These are phyloP conservation scores for Chaetomium sp. DNA, from an alignment of 2,329 filamentous ascomycete species.

Conservation along the genomic window DNA sequence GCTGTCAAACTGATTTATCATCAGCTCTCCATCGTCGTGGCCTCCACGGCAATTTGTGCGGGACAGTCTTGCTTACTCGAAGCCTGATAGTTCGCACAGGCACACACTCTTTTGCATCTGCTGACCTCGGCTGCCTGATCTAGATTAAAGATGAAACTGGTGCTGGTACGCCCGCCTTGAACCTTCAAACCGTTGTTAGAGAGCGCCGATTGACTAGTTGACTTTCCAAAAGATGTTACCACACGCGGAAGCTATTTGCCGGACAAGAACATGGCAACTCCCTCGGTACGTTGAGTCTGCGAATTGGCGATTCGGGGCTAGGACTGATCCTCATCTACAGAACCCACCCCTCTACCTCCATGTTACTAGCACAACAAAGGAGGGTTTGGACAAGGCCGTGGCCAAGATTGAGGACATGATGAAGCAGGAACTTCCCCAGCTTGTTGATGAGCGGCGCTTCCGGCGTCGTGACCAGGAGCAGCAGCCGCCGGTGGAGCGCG, in stretches of 20 bases:
- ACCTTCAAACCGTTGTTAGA: constrained; percentile 40
- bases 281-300: constrained; percentile 60
- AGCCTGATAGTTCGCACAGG: constrained; percentile 57
- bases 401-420: constrained; percentile 89
- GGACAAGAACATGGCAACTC: constrained; percentile 94
- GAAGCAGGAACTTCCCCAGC: constrained; percentile 88
- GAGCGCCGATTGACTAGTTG: constrained; percentile 55
- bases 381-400: constrained; percentile 84
- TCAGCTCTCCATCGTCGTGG: constrained; percentile 31
- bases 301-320: background rate
- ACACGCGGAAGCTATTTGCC: constrained; percentile 95
- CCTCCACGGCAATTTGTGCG: constrained; percentile 36
- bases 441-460: constrained; percentile 67
- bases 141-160: constrained; percentile 99
- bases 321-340: constrained; percentile 38
- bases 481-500: constrained; percentile 57
- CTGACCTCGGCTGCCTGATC: constrained; percentile 84
- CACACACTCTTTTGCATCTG: constrained; percentile 74
- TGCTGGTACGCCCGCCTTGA: constrained; percentile 79
- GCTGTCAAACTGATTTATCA: constrained; percentile 57
- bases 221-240: constrained; percentile 81
- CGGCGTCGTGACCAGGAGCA: constrained; percentile 55
- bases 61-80: constrained; percentile 64
- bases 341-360: constrained; percentile 92
- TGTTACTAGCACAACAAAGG: constrained; percentile 85